Conservation (phyloP, 805 yeast genomes). For the Blastobotrys chiropterorum region DNA sequence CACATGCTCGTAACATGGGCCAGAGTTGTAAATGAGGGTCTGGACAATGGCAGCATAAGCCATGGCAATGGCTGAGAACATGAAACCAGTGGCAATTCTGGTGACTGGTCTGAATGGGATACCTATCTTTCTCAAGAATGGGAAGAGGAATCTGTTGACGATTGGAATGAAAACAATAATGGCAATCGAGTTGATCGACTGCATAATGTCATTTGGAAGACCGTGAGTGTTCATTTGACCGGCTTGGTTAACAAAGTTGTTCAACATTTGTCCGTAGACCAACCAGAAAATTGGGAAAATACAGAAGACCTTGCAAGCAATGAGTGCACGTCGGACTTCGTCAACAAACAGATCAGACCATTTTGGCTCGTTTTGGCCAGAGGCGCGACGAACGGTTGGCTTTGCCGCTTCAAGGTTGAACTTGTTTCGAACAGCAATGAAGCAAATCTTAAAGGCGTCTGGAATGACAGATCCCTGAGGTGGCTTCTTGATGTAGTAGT, state of each 20-base stretch:
- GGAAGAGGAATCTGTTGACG: constrained; percentile 54
- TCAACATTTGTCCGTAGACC: constrained; percentile 65
- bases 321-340: constrained; percentile 57
- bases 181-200: constrained; percentile 68
- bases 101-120: constrained; percentile 63
- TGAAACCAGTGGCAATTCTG: constrained; percentile 64
- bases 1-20: constrained; percentile 68
- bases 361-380: constrained; percentile 34
- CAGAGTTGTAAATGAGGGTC: constrained; percentile 58
- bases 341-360: constrained; percentile 73
- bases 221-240: constrained; percentile 69
- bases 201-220: constrained; percentile 74
- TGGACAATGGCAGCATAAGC: constrained; percentile 72
- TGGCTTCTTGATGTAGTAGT: constrained; percentile 50
- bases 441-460: constrained; percentile 42
- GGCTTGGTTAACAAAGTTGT: constrained; percentile 69
- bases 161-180: constrained; percentile 74
- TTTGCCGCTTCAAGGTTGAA: constrained; percentile 50
- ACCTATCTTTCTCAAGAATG: constrained; percentile 41
- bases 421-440: constrained; percentile 41
- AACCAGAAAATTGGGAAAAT: constrained; percentile 73
- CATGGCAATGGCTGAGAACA: constrained; percentile 60
- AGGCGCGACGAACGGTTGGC: constrained; percentile 48
- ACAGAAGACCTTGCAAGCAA: constrained; percentile 67
- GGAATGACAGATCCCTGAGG: constrained; percentile 57